Conservation (phyloP, 352 stramenopile species). For the Phytophthora rubi region DNA sequence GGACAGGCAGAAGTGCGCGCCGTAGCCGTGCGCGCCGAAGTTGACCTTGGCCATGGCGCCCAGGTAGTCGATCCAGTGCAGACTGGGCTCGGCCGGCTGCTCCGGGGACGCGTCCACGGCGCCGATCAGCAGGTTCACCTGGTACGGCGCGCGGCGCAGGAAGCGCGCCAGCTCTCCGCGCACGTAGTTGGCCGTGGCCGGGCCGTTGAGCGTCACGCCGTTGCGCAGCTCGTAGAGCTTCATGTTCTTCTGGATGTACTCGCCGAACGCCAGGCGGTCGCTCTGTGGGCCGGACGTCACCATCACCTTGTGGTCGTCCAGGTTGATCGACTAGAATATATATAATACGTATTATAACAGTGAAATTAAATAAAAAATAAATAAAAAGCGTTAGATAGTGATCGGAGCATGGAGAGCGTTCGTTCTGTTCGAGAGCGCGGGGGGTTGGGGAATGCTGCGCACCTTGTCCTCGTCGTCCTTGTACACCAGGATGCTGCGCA, state of each 20-base stretch:
- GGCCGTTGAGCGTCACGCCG: conserved; percentile 81
- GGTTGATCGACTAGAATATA: conserved; percentile 61
- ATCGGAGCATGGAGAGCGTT: neutral
- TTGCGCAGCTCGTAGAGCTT: conserved; percentile 92
- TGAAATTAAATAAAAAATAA: conserved; percentile 1
- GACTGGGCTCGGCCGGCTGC: conserved; percentile 52
- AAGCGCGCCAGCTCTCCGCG: conserved; percentile 81
- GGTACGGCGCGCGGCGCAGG: conserved; percentile 83
- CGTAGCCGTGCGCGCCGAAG: conserved; percentile 88
- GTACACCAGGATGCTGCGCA: conserved; percentile 93
- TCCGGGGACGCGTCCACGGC: conserved; percentile 57
- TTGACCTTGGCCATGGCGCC: conserved; percentile 87
- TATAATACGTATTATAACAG: too few species aligned
- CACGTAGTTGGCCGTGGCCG: conserved; percentile 87
- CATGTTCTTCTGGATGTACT: conserved; percentile 93
- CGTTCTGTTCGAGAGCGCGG: neutral
- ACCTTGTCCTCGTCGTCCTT: conserved; percentile 95
- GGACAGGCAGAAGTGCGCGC: conserved; percentile 82
- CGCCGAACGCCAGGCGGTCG: conserved; percentile 83
- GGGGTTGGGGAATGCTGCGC: conserved; percentile 14
- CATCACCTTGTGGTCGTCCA: conserved; percentile 88
- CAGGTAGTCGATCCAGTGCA: conserved; percentile 92
- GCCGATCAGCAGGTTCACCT: conserved; percentile 87
- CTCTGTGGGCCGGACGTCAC: conserved; percentile 77
- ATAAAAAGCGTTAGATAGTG: neutral